Evolutionary conservation across 2,329 filamentous ascomycete species (phyloP), one percentile per base, ranked within the genome.

Genomic region (Torrubiella hemipterigena): DNA sequence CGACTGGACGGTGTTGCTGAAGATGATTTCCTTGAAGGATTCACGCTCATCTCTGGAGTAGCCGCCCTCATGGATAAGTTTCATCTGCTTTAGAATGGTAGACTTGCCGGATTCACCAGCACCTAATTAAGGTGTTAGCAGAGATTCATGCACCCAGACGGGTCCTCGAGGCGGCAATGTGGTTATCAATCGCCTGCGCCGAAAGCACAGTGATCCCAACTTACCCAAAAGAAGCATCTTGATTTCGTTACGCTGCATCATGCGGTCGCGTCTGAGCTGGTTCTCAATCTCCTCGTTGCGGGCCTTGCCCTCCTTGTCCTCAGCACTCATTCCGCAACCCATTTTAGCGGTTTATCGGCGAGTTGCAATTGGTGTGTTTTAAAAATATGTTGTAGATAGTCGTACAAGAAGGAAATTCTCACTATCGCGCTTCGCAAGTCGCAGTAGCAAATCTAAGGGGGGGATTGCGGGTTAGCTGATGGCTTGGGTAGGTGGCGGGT

Each of bases 291-390:
- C 89, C 73, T 98, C 91, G 59, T 98, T 96, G 50, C 91, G 81
- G 70, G 86, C 84, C 83, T 95, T 96, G 67, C 91, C 89, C 86
- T 96, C 91, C 81, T 95, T 95, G 68, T 96, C 91, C 70, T 96
- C 91, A 56, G 91, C 94, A 61, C 89, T 96, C 85, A 95, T 93
- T 65, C 89, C 89, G 63, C 91, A 98, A 77, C 91, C 91, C 91
- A 98, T 98, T 52, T 69, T 86, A 80, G 57, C 67, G 62, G 59
- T 48, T 31, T 42, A 31, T 38, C 40, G 38, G 42, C 35, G 19
- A 28, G 34, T 39, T 25, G 26, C 28, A 20, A 27, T 24, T 14
- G 31, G 19, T 22, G 16, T 19, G 23, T n/a, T 21, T 25, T 23
- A 32, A 25, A 23, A 29, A 10, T 21, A 24, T 23, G 21, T 25